phyloP scores from a whole-genome alignment of 2,329 filamentous ascomycete genomes.

The Didymella sp. region DNA sequence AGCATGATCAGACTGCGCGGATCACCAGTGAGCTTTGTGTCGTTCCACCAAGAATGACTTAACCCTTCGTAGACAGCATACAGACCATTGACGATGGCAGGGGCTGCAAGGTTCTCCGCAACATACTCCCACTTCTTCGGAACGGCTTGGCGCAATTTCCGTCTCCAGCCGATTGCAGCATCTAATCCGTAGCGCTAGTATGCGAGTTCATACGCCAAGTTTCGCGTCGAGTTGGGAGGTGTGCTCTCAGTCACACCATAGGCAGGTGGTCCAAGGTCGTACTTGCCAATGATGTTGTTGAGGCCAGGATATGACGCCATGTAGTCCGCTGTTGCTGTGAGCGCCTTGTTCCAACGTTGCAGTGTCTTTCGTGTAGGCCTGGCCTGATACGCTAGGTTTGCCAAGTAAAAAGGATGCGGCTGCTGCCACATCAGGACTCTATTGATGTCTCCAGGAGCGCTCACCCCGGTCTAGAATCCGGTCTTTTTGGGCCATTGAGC shows the following conservation, averaged over 20 bases:
- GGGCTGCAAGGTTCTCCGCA: constrained; percentile 60
- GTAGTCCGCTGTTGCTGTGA: constrained; percentile 63
- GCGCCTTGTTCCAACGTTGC: constrained; percentile 59
- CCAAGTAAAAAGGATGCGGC: constrained; percentile 66
- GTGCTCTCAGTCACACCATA: constrained; percentile 64
- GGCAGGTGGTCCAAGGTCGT: constrained; percentile 59
- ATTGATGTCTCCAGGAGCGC: constrained; percentile 66
- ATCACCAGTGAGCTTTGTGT: constrained; percentile 31
- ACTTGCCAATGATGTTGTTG: constrained; percentile 59
- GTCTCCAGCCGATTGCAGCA: constrained; percentile 61
- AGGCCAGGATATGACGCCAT: constrained; percentile 64
- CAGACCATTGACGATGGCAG: constrained; percentile 58
- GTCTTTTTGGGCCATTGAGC: constrained; percentile 63
- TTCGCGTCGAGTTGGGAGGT: constrained; percentile 61
- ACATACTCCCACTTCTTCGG: constrained; percentile 59
- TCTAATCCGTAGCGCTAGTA: constrained; percentile 68
- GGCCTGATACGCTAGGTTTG: constrained; percentile 60
- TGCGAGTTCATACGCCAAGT: constrained; percentile 64
- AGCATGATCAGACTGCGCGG: constrained; percentile 40
- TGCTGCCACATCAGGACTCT: constrained; percentile 66
- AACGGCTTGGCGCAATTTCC: constrained; percentile 51
- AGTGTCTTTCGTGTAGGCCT: constrained; percentile 54
- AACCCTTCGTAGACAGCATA: constrained; percentile 63
- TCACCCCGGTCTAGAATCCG: constrained; percentile 58
- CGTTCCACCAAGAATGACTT: constrained; percentile 37